Base-by-base conservation (phyloP, 2,329 filamentous ascomycete genomes). In the Fusarium sp. region DNA sequence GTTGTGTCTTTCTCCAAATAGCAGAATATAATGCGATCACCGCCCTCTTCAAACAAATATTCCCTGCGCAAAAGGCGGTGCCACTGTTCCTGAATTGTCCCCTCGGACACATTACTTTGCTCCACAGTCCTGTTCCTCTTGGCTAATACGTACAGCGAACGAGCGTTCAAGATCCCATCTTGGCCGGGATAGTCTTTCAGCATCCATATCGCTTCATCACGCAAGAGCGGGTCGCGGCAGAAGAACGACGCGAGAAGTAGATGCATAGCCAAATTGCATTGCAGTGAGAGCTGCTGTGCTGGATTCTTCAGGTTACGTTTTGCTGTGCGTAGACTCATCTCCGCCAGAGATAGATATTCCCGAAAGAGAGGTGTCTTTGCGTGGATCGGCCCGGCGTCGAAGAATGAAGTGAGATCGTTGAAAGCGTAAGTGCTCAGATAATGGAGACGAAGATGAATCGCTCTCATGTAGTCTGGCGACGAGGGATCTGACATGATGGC, bases 31-130 rank as follows among this genome's bases (percentile, higher is more conserved):
- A 78, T 56, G 1, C 73, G 75, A 13, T 76, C 72, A 17, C 78
- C 78, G 2, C 76, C 76, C 10, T 80, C 72, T 39, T 81, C 79
- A 18, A 81, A 79, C 2, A 77, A 39, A 44, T 75, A 79, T 26
- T 81, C 78, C 10, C 79, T 72, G 2, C 77, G 75, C 58, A 75
- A 72, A 2, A 81, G 66, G 1, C 79, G 73, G 24, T 42, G 48
- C 78, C 77, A 79, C 52, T 80, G 78, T 17, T 78, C 76, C 2
- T 56, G 9, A 2, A 49, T n/a, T 6, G 75, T 74, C 1, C 77
- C 77, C 20, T 78, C 77, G 0, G 57, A 31, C 0, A 71, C 67
- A 33, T 79, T 80, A 15, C 31, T 38, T 9, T 39, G 63, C 64
- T 80, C 78, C 1, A 80, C 54, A 1, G 56, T 48, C 4, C 71